Conservation (phyloP, 768 basidiomycete genomes). For the Tremella fuciformis region DNA sequence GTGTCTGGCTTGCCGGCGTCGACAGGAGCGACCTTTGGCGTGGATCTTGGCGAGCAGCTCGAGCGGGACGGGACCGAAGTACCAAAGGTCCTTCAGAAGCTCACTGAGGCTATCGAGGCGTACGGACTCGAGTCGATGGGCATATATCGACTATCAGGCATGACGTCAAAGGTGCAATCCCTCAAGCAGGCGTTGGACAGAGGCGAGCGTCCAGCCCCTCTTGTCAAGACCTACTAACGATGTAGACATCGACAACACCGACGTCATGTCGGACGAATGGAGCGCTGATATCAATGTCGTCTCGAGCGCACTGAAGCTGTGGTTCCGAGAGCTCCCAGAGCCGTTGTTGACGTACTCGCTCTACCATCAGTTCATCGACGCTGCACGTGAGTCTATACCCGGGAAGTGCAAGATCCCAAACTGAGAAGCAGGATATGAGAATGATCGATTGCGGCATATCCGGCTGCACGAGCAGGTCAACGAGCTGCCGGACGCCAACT, state of each 20-base stretch:
- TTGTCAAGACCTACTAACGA: not conserved
- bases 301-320: constrained; percentile 88
- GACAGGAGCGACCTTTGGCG: constrained; percentile 74
- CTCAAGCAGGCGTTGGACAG: constrained; percentile 80
- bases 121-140: constrained; percentile 80
- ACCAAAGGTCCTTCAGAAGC: constrained; percentile 80
- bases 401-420: not conserved
- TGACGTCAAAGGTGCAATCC: constrained; percentile 76
- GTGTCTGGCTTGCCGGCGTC: constrained; percentile 40
- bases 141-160: constrained; percentile 90
- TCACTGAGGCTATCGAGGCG: constrained; percentile 86
- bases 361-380: constrained; percentile 91
- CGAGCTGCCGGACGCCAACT: constrained; percentile 97
- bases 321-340: constrained; percentile 93
- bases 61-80: constrained; percentile 83
- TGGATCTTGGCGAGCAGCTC: constrained; percentile 92
- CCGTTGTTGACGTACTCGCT: constrained; percentile 78
- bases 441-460: constrained; percentile 91
- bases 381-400: constrained; percentile 67
- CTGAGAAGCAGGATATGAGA: constrained; percentile 63
- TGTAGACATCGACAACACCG: constrained; percentile 76
- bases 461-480: constrained; percentile 95
- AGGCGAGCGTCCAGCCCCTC: constrained; percentile 58
- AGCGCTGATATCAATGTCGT: constrained; percentile 92
- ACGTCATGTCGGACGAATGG: constrained; percentile 86